Percentiles rank a stretch among this genome's conserved stretches.
Evolutionary conservation across 352 stramenopile genomes (phyloP).

Genomic region (Phytopythium delawarense): DNA sequence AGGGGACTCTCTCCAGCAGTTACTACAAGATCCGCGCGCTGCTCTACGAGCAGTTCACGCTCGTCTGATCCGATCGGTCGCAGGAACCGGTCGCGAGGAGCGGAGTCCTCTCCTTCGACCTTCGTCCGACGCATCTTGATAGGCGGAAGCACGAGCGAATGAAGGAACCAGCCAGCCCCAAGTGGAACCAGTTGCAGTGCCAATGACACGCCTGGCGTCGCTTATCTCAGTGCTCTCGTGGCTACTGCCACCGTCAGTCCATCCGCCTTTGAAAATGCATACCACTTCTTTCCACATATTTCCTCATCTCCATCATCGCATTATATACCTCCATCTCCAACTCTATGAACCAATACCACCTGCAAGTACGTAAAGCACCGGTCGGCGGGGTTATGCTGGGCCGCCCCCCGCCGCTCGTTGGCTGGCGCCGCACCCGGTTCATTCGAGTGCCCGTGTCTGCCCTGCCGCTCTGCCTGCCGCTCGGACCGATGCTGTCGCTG

Average conservation of each 20-base stretch:
- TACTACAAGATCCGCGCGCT: slow-evolving; percentile 87
- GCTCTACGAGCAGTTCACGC: slow-evolving; percentile 86
- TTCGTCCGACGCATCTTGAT: no score
- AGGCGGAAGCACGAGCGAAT: no score
- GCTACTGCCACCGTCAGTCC: no score
- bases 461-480: no score
- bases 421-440: slow-evolving; percentile 4
- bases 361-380: background rate
- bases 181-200: no score
- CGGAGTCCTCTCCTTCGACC: no score
- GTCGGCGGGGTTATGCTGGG: background rate
- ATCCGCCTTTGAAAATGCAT: no score
- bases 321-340: background rate
- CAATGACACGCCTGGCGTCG: no score
- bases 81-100: no score
- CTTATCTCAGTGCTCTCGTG: no score
- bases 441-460: slow-evolving; percentile 1
- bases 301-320: background rate
- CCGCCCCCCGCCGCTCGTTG: slow-evolving; percentile 4
- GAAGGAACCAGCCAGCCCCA: no score
- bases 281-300: no score
- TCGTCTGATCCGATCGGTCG: slow-evolving; percentile 41
- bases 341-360: background rate
- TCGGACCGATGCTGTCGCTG: slow-evolving; percentile 40
- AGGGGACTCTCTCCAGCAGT: slow-evolving; percentile 77